Conservation (phyloP, 345 rosid genomes). For the Litchi chinensis region DNA sequence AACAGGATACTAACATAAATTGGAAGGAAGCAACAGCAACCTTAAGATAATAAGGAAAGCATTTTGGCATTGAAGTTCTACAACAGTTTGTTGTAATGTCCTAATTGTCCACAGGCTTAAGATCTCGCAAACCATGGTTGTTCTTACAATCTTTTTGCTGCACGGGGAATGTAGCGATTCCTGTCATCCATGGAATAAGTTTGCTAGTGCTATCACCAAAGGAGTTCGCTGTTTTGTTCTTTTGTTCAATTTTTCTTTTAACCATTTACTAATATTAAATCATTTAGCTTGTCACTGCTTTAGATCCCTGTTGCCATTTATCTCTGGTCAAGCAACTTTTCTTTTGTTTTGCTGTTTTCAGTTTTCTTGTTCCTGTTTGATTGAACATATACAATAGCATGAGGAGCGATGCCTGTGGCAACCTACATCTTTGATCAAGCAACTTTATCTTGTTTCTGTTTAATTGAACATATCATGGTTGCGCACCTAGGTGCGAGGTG, state of each 20-base stretch:
- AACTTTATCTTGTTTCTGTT: no score
- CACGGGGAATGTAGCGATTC: neutral
- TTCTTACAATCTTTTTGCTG: neutral
- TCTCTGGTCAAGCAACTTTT: neutral
- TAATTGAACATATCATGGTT: no score
- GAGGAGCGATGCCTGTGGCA: neutral
- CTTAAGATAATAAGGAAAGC: neutral
- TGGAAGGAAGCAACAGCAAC: neutral
- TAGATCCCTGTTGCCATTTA: neutral
- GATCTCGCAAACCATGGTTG: neutral
- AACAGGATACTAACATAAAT: neutral
- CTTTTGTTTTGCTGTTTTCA: neutral
- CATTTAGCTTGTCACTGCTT: neutral
- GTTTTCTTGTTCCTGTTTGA: conserved; percentile 1
- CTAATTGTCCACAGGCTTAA: neutral
- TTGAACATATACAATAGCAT: neutral
- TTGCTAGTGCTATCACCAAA: neutral
- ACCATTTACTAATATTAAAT: neutral
- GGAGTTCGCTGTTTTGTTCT: neutral
- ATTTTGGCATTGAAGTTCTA: neutral
- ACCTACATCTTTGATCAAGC: no score
- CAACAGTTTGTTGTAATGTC: neutral
- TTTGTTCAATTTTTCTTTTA: neutral
- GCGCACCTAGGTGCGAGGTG: no score
- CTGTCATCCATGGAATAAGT: neutral